phyloP scores from a whole-genome alignment of 2,329 filamentous ascomycete species.

The Lecanosticta acicola region DNA sequence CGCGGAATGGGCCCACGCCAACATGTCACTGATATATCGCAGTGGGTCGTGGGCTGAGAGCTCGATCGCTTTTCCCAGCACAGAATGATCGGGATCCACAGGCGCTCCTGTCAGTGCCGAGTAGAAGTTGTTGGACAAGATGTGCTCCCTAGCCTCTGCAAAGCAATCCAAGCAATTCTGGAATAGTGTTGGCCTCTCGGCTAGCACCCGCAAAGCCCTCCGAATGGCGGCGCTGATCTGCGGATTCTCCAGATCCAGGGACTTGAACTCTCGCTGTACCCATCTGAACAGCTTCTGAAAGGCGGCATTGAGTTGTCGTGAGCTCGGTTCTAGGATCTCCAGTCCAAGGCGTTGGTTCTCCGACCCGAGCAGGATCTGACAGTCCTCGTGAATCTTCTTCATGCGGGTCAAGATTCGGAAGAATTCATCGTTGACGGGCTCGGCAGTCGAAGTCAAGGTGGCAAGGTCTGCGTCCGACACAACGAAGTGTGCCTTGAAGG shows the following conservation, averaged over 20 bases:
- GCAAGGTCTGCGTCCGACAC: conserved; percentile 74
- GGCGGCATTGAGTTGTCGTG: conserved; percentile 76
- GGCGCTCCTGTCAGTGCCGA: conserved; percentile 72
- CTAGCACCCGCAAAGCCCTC: conserved; percentile 75
- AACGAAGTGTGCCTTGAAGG: conserved; percentile 77
- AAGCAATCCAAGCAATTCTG: conserved; percentile 92
- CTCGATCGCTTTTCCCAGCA: conserved; percentile 77
- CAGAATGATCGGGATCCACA: conserved; percentile 49
- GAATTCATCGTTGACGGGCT: conserved; percentile 79
- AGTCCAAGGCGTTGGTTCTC: conserved; percentile 83
- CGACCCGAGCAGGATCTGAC: conserved; percentile 79
- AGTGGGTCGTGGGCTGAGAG: conserved; percentile 86
- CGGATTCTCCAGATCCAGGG: conserved; percentile 85
- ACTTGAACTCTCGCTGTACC: conserved; percentile 90
- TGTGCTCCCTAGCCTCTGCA: conserved; percentile 79
- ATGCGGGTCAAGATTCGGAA: conserved; percentile 71
- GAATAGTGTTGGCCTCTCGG: conserved; percentile 83
- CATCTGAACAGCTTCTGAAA: conserved; percentile 96
- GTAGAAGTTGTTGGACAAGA: conserved; percentile 84
- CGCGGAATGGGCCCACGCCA: conserved; percentile 92
- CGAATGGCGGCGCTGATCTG: conserved; percentile 83
- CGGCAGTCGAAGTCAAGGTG: conserved; percentile 68
- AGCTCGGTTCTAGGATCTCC: conserved; percentile 86
- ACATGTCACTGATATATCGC: conserved; percentile 92
- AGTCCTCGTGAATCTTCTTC: conserved; percentile 83